phyloP scores from a whole-genome alignment of 1,139 yeast species.

The Pichia sp. region DNA sequence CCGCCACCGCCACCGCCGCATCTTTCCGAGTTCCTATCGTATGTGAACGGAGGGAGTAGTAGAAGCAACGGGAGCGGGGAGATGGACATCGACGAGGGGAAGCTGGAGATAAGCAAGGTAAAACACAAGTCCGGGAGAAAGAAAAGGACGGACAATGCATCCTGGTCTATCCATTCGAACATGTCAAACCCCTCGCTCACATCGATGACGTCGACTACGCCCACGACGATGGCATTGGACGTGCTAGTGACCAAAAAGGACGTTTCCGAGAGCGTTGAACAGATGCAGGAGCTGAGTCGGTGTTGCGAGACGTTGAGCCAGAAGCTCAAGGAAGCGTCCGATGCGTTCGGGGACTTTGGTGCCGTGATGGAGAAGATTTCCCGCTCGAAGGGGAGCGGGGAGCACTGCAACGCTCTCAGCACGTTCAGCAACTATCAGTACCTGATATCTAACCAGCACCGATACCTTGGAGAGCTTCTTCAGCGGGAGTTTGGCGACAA shows the following conservation, averaged over 20 bases:
- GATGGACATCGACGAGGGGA: neutral
- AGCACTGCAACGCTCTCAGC: slow-evolving; percentile 61
- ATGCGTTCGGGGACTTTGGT: slow-evolving; percentile 72
- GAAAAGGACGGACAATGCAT: slow-evolving; percentile 3
- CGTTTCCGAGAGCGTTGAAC: slow-evolving; percentile 44
- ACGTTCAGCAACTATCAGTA: slow-evolving; percentile 78
- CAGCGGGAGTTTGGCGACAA: slow-evolving; percentile 55
- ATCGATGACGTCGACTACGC: slow-evolving; percentile 33
- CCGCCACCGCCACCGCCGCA: slow-evolving; percentile 41
- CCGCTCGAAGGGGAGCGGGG: slow-evolving; percentile 60
- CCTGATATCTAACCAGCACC: slow-evolving; percentile 73
- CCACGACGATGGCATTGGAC: slow-evolving; percentile 56
- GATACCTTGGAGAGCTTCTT: slow-evolving; percentile 59
- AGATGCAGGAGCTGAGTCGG: slow-evolving; percentile 41
- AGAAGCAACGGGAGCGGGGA: neutral
- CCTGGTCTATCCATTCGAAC: slow-evolving; percentile 6
- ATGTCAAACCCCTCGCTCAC: slow-evolving; percentile 19
- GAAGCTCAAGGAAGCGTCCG: slow-evolving; percentile 35
- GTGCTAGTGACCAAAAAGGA: slow-evolving; percentile 57
- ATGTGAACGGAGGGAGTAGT: slow-evolving; percentile 34
- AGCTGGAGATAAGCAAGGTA: neutral
- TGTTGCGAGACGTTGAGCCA: slow-evolving; percentile 7
- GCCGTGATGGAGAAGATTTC: slow-evolving; percentile 67
- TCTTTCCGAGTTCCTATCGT: slow-evolving; percentile 52
- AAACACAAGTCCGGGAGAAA: neutral